These are phyloP conservation scores for Phylloporus sp. DNA, from an alignment of 768 basidiomycete genomes.

Conservation along the genomic window DNA sequence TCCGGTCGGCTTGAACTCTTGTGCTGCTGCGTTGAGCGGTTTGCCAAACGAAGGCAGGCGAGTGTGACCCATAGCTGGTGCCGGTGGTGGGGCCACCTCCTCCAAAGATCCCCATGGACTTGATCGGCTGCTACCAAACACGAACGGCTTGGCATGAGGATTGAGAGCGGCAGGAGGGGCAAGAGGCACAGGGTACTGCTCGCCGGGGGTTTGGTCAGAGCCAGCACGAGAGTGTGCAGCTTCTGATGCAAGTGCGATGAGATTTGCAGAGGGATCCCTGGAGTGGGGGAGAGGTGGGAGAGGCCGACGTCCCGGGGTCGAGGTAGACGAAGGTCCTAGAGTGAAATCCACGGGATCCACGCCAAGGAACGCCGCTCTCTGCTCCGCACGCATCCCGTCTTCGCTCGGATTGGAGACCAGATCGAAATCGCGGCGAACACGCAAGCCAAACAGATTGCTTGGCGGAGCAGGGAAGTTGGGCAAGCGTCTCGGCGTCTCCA, in stretches of 20 bases:
- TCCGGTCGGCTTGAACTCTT: constrained; percentile 72
- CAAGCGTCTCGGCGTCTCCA: constrained; percentile 63
- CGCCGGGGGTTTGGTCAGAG: constrained; percentile 39
- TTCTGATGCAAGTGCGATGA: constrained; percentile 56
- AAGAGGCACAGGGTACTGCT: constrained; percentile 15
- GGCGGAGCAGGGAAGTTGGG: constrained; percentile 82
- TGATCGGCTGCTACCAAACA: constrained; percentile 53
- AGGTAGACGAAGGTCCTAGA: constrained; percentile 41
- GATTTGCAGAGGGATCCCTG: constrained; percentile 55
- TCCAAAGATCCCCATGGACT: constrained; percentile 33
- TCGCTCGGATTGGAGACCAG: constrained; percentile 86
- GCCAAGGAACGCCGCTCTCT: constrained; percentile 41
- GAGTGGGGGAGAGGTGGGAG: constrained; percentile 63
- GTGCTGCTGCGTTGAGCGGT: constrained; percentile 73
- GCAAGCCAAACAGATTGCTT: constrained; percentile 41
- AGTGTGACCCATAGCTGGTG: constrained; percentile 34
- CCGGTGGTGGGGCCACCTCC: constrained; percentile 29
- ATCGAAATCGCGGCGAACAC: constrained; percentile 50
- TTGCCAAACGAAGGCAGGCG: constrained; percentile 51
- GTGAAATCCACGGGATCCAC: constrained; percentile 41
- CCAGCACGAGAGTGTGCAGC: constrained; percentile 55
- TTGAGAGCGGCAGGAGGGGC: constrained; percentile 44
- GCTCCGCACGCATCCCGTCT: constrained; percentile 43
- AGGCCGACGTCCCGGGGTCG: constrained; percentile 43
- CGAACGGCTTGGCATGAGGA: constrained; percentile 79